Conservation (phyloP, 805 yeast genomes). For the Yamadazyma olivae region DNA sequence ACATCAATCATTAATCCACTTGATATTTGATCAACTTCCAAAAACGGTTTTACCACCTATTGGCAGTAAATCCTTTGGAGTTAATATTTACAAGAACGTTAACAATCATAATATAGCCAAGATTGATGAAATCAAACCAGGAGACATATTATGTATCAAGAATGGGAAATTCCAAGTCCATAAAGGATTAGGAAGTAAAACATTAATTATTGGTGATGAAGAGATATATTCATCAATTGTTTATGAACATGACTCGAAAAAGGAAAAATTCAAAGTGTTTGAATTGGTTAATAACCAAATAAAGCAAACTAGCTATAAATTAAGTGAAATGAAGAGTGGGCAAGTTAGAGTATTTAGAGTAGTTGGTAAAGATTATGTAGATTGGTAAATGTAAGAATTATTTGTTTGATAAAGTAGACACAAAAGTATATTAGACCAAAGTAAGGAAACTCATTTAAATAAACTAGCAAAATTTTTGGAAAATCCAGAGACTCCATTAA, state of each 20-base stretch:
- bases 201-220: conserved; percentile 55
- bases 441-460: conserved; percentile 9
- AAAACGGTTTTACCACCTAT: conserved; percentile 46
- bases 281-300: conserved; percentile 56
- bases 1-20: conserved; percentile 21
- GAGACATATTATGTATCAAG: conserved; percentile 78
- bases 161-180: conserved; percentile 73
- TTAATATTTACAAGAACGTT: conserved; percentile 55
- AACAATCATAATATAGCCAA: conserved; percentile 42
- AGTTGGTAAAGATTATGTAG: conserved; percentile 68
- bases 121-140: conserved; percentile 67
- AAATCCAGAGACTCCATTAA: conserved; percentile 10
- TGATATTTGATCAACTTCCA: conserved; percentile 18
- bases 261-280: conserved; percentile 66
- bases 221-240: conserved; percentile 56
- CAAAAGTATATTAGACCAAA: conserved; percentile 7
- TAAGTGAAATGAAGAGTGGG: conserved; percentile 76
- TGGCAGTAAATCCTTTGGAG: conserved; percentile 72
- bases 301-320: conserved; percentile 58
- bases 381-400: conserved; percentile 47
- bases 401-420: not conserved
- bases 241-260: conserved; percentile 68
- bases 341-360: conserved; percentile 75
- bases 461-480: conserved; percentile 5
- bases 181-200: conserved; percentile 44